Evolutionary conservation across 305 asterid genomes (phyloP).

Genomic region (Rubia occidens): DNA sequence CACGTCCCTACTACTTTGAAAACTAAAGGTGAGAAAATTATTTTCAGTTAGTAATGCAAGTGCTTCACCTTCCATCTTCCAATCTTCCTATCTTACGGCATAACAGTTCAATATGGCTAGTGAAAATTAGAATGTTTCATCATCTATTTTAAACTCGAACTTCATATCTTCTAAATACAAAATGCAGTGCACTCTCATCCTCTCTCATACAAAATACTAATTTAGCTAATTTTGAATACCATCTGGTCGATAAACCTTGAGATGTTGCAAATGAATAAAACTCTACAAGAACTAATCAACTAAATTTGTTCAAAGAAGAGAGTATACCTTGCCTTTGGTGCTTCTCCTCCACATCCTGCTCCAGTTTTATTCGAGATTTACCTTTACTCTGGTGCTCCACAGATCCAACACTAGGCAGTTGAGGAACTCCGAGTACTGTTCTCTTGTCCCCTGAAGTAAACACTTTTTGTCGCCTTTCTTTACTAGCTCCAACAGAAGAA

Average conservation of each 20-base stretch:
- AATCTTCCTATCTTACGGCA: neutral
- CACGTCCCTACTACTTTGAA: neutral
- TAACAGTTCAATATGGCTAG: neutral
- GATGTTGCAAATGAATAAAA: neutral
- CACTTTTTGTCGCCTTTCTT: conserved; percentile 20
- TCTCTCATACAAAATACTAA: neutral
- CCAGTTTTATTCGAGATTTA: conserved; percentile 26
- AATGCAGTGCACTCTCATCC: neutral
- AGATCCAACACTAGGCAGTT: conserved; percentile 33
- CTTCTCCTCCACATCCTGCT: conserved; percentile 19
- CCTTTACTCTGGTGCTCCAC: conserved; percentile 24
- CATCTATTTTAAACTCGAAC: neutral
- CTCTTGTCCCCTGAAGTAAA: conserved; percentile 18
- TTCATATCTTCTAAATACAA: neutral
- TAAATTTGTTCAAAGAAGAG: conserved; percentile 4
- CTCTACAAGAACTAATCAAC: neutral
- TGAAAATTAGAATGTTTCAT: neutral
- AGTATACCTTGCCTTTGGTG: conserved; percentile 30
- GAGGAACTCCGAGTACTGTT: conserved; percentile 44
- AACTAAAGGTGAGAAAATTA: neutral
- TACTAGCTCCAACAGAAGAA: conserved; percentile 19
- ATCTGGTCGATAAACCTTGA: conserved; percentile 1
- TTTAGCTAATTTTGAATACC: neutral
- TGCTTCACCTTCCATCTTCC: neutral
- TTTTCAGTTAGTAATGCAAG: neutral